Percentiles rank a stretch among this genome's conserved stretches.
Conservation (phyloP, 441 rosid genomes). For the Syzygium malaccense region DNA sequence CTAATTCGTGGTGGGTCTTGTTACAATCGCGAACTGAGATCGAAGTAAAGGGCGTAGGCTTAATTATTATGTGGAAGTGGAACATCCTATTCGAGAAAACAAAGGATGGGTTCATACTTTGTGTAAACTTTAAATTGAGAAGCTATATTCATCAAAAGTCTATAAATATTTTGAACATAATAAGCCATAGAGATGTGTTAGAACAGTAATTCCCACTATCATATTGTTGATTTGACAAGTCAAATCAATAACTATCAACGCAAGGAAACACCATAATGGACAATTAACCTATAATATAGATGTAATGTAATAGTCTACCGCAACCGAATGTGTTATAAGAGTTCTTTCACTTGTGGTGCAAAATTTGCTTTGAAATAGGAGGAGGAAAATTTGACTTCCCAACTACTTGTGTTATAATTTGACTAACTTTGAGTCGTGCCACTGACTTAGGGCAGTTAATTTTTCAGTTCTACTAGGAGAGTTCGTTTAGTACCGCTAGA, state of each 20-base stretch:
- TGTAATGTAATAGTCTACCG: too few relatives aligned
- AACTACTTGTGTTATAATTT: neutral
- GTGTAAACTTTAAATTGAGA: neutral
- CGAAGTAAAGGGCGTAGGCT: neutral
- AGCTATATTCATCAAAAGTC: neutral
- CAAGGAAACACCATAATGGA: too few relatives aligned
- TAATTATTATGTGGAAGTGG: neutral
- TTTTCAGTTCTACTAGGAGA: neutral
- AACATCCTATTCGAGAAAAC: neutral
- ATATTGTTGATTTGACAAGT: neutral
- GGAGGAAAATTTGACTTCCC: neutral
- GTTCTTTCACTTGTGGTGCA: neutral
- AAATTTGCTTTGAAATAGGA: neutral
- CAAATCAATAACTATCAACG: neutral
- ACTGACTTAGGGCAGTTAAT: neutral
- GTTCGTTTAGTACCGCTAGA: neutral
- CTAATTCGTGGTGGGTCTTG: neutral
- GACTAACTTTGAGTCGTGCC: neutral
- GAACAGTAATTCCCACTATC: neutral
- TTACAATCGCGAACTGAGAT: neutral
- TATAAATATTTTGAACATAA: neutral
- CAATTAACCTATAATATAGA: too few relatives aligned
- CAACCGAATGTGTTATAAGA: neutral
- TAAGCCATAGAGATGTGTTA: neutral
- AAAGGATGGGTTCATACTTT: neutral